Conservation (phyloP, 202 grass and related monocot genomes). For the Panicum virgatum region DNA sequence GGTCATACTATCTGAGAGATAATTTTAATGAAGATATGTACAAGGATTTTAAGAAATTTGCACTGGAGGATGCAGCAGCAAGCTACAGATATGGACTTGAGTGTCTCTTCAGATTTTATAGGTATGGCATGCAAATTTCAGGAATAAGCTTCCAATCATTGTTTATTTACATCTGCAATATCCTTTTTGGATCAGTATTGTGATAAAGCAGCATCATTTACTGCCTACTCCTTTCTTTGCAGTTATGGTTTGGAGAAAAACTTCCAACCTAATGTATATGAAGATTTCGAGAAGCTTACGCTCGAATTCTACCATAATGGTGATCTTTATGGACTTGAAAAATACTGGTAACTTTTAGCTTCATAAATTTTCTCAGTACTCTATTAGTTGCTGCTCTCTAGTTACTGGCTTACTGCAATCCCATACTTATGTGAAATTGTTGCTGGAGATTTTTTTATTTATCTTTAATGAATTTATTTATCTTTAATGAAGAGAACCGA, state of each 20-base stretch:
- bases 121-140: slow-evolving; percentile 43
- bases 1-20: slow-evolving; percentile 97
- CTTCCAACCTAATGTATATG: slow-evolving; percentile 81
- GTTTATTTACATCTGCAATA: slow-evolving; percentile 7
- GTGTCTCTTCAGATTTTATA: slow-evolving; percentile 99
- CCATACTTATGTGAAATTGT: slow-evolving; percentile 15
- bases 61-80: slow-evolving; percentile 80
- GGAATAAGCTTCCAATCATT: background rate
- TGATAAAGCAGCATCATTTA: slow-evolving; percentile 22
- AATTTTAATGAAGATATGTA: slow-evolving; percentile 93
- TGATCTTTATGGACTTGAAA: slow-evolving; percentile 96
- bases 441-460: slow-evolving; percentile 11
- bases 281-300: slow-evolving; percentile 89
- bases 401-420: slow-evolving; percentile 15
- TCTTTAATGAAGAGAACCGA: too few relatives aligned
- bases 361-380: slow-evolving; percentile 32
- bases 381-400: background rate
- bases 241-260: slow-evolving; percentile 99
- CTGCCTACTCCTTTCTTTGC: slow-evolving; percentile 23
- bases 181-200: background rate
- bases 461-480: background rate
- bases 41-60: slow-evolving; percentile 80
- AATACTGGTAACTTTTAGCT: slow-evolving; percentile 80
- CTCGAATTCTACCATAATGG: slow-evolving; percentile 77
- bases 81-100: slow-evolving; percentile 94